Conservation (phyloP, 2,329 filamentous ascomycete genomes). For the Stemphylium beticola region DNA sequence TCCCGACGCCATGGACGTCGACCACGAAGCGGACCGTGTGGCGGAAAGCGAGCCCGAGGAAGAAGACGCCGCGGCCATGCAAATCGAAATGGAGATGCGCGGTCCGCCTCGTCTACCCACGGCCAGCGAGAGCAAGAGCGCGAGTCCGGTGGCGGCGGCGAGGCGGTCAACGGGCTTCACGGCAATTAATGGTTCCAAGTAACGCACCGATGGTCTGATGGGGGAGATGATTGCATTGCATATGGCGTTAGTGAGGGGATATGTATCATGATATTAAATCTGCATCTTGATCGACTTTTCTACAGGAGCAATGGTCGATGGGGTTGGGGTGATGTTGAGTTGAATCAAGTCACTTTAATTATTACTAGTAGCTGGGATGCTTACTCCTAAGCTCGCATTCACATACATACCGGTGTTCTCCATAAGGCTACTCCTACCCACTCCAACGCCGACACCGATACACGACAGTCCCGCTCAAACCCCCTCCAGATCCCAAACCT, state of each 20-base stretch:
- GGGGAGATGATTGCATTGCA: slow-evolving; percentile 11
- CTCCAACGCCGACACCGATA: too few species aligned
- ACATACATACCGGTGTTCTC: too few species aligned
- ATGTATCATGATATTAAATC: background rate
- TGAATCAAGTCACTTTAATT: too few species aligned
- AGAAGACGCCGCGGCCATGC: slow-evolving; percentile 45
- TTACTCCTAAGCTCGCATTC: too few species aligned
- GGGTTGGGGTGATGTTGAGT: too few species aligned
- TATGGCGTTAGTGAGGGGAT: slow-evolving; percentile 10
- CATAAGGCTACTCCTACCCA: too few species aligned
- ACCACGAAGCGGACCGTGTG: slow-evolving; percentile 12
- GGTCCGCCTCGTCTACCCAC: slow-evolving; percentile 26
- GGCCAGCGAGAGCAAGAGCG: slow-evolving; percentile 4
- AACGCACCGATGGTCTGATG: background rate
- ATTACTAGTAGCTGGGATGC: too few species aligned
- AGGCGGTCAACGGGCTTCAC: slow-evolving; percentile 38
- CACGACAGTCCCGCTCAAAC: background rate
- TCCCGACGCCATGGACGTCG: slow-evolving; percentile 18
- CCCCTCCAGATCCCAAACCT: slow-evolving; percentile 34
- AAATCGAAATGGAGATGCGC: slow-evolving; percentile 50
- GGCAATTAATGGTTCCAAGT: slow-evolving; percentile 40
- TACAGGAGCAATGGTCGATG: background rate
- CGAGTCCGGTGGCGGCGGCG: slow-evolving; percentile 16
- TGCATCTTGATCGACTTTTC: background rate
- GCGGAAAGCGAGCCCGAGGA: slow-evolving; percentile 36